These are phyloP conservation scores for Aspergillus homomorphus DNA, from an alignment of 495 filamentous ascomycete genomes.

Conservation along the genomic window DNA sequence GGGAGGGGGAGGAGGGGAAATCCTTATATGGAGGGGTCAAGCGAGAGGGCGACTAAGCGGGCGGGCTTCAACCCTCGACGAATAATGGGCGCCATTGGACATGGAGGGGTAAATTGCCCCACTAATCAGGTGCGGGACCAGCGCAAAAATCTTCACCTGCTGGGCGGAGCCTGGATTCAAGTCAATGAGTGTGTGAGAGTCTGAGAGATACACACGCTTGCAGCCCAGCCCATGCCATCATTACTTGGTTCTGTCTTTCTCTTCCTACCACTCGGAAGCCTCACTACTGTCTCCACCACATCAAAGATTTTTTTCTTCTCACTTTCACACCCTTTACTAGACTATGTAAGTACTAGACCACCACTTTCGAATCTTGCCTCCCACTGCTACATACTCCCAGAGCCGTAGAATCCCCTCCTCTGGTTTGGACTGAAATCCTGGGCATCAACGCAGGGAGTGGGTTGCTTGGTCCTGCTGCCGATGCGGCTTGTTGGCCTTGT, in stretches of 20 bases:
- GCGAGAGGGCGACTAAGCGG: constrained; percentile 45
- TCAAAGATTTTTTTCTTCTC: constrained; percentile 31
- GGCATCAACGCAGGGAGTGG: constrained; percentile 45
- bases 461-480: constrained; percentile 19
- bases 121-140: constrained; percentile 25
- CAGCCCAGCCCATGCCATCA: constrained; percentile 12
- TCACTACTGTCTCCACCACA: constrained; percentile 12
- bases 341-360: too few species aligned
- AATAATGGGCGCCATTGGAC: constrained; percentile 29
- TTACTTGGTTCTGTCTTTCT: constrained; percentile 17
- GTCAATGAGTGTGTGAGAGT: too few species aligned
- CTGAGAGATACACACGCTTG: constrained; percentile 11
- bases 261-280: constrained; percentile 29
- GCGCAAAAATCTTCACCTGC: constrained; percentile 37
- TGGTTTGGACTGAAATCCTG: constrained; percentile 29
- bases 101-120: constrained; percentile 24
- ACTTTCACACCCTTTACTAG: constrained; percentile 15
- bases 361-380: background rate
- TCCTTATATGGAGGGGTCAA: constrained; percentile 54
- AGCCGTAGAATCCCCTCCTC: too few species aligned
- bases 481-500: constrained; percentile 22
- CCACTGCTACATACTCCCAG: too few species aligned
- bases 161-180: constrained; percentile 16
- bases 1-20: constrained; percentile 47
- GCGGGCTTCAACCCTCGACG: constrained; percentile 43